Evolutionary conservation across 2,329 filamentous ascomycete species (phyloP), one percentile per base, ranked within the genome.

Genomic region (Aspergillus chevalieri): DNA sequence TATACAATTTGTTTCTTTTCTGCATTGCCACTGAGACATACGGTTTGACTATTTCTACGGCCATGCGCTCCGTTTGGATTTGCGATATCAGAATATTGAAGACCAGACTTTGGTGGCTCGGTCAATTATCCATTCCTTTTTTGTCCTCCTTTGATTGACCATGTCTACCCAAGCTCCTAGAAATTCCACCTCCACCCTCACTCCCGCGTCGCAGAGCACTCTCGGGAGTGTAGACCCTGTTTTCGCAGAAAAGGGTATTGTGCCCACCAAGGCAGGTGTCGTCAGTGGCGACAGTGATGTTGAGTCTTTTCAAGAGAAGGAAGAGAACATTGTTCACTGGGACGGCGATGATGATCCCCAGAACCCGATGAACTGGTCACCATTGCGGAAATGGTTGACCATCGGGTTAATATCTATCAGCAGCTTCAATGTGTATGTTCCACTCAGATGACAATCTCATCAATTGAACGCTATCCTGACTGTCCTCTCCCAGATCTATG

Each of bases 301-400:
- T 12, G 33, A 46, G n/a, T 44, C 19, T 3, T 48, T 49, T 33
- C 47, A 48, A 6, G 39, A 52, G 46, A 49, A 50, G 26, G 45
- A 45, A 46, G 49, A 47, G 43, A 48, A 38, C 30, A 12, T 50
- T 10, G 49, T 54, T 8, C 42, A 54, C 33, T 56, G 53, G 53
- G 47, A 56, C 38, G 47, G 53, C 15, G 47, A 52, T 12, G 30
- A 47, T 22, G 55, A 57, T 15, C 55, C 53, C 19, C 22, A 44
- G 38, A 57, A 57, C 15, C 53, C 55, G 3, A 48, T 56, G 55
- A 57, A 57, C 43, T 57, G 55, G 55, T 21, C 48, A 4, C 43
- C 24, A 43, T 21, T 33, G 9, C 53, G 50, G 21, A 57, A 57
- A 48, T 57, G 55, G 55, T 15, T 52, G 14, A 52, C 47, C 3